Evolutionary conservation across 169 alveolate species (phyloP).

Genomic region (Eimeria falciformis): DNA sequence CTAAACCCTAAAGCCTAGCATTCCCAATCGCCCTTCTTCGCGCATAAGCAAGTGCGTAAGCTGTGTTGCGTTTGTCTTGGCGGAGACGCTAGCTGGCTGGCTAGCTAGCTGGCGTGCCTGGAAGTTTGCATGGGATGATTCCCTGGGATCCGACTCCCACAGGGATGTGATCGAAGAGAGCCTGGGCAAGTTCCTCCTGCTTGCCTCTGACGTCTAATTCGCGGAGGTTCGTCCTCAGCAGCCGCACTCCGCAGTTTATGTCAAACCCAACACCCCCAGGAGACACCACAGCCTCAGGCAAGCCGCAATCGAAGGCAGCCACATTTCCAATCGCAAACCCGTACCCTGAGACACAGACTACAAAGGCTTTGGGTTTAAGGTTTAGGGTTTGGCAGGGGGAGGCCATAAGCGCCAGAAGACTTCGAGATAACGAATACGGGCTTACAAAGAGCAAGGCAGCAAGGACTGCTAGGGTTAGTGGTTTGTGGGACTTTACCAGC

Average conservation of each 20-base stretch:
- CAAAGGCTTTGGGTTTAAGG: conserved; percentile 16
- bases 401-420: no score
- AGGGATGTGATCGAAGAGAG: conserved; percentile 91
- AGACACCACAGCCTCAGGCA: conserved; percentile 88
- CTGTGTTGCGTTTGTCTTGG: no score
- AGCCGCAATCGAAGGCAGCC: conserved; percentile 92
- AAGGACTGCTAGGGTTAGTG: conserved; percentile 9
- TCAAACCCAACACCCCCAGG: conserved; percentile 96
- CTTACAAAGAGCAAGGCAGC: not conserved
- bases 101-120: conserved; percentile 18
- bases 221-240: conserved; percentile 82
- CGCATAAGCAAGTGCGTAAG: no score
- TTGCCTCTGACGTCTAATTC: conserved; percentile 83
- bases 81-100: conserved; percentile 16
- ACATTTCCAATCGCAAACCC: conserved; percentile 94
- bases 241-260: conserved; percentile 93
- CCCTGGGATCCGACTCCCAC: conserved; percentile 94
- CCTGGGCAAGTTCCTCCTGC: conserved; percentile 88
- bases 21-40: no score
- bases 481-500: conserved; percentile 78
- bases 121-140: conserved; percentile 79
- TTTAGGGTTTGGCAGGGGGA: no score
- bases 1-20: conserved; percentile 44
- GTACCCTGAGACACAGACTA: conserved; percentile 83
- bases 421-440: no score